Evolutionary conservation across 441 rosid genomes (phyloP).

Genomic region (Pelargonium myrrhifolium): DNA sequence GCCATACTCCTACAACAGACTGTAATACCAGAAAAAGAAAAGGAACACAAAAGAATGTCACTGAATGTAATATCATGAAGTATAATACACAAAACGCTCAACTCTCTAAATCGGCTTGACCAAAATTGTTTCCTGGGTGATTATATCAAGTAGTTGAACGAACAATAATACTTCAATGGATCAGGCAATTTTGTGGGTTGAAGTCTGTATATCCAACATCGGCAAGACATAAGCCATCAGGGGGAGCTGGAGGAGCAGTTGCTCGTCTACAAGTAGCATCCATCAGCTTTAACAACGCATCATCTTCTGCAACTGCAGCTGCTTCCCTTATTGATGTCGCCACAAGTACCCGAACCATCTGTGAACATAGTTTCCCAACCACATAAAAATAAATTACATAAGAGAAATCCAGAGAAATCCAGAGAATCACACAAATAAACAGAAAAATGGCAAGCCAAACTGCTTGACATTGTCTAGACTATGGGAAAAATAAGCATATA

Average conservation of each 20-base stretch:
- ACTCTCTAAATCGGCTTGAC: neutral
- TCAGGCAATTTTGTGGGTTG: slow-evolving; percentile 42
- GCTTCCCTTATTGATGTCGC: slow-evolving; percentile 89
- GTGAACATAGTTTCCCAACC: slow-evolving; percentile 11
- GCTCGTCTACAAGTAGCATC: slow-evolving; percentile 87
- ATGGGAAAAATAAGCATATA: neutral
- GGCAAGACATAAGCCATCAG: slow-evolving; percentile 75
- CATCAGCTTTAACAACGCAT: slow-evolving; percentile 57
- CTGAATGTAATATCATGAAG: neutral
- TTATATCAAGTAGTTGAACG: neutral
- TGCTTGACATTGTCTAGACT: neutral
- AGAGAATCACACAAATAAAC: neutral
- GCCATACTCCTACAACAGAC: too few species aligned
- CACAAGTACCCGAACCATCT: slow-evolving; percentile 94
- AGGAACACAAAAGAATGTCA: neutral
- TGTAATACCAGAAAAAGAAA: neutral
- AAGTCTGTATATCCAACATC: slow-evolving; percentile 80
- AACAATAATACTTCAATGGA: slow-evolving; percentile 23
- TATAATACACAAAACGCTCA: neutral
- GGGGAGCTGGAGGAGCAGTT: slow-evolving; percentile 88
- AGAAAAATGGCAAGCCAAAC: neutral
- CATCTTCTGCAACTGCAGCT: slow-evolving; percentile 68
- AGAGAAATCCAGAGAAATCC: too few species aligned
- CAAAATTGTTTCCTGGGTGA: neutral
- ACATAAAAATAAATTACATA: neutral